These are phyloP conservation scores for Arthroderma sp. DNA, from an alignment of 2,329 filamentous ascomycete genomes.

Conservation along the genomic window DNA sequence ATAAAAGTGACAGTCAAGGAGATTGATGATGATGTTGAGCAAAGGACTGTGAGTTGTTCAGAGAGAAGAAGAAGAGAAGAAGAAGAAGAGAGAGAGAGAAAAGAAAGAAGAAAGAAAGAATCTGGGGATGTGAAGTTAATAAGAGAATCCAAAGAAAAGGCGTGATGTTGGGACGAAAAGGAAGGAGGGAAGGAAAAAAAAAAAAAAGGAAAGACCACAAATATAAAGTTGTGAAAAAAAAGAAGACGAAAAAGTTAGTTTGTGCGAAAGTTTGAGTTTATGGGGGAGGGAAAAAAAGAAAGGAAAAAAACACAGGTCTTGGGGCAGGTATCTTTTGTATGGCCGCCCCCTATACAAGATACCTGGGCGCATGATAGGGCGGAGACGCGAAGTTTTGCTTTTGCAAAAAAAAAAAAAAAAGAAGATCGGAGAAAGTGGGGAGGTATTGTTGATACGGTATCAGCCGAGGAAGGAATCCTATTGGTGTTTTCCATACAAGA, in stretches of 20 bases:
- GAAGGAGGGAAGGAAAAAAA: slow-evolving; percentile 27
- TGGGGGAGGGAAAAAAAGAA: too few species aligned
- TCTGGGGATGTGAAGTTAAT: slow-evolving; percentile 17
- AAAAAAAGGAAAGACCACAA: slow-evolving; percentile 9
- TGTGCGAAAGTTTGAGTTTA: too few species aligned
- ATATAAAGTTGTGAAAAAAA: slow-evolving; percentile 5
- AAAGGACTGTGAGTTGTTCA: slow-evolving; percentile 9
- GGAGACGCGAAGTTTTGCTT: too few species aligned
- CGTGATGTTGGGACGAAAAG: slow-evolving; percentile 20
- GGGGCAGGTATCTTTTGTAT: too few species aligned
- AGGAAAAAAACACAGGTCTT: too few species aligned
- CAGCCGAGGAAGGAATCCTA: too few species aligned
- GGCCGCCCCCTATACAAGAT: too few species aligned
- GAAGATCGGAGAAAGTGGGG: too few species aligned
- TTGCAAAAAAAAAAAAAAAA: too few species aligned
- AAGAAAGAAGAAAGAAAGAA: slow-evolving; percentile 10
- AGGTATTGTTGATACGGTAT: too few species aligned
- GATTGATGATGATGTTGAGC: neutral
- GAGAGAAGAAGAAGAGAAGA: slow-evolving; percentile 11
- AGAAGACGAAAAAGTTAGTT: slow-evolving; percentile 2
- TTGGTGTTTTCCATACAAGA: too few species aligned
- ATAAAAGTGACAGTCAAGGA: neutral
- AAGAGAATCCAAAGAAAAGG: neutral
- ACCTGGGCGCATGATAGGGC: too few species aligned
- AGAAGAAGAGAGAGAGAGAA: slow-evolving; percentile 16